Conservation (phyloP, 2,329 filamentous ascomycete genomes). For the Colletotrichum ledebouriae region DNA sequence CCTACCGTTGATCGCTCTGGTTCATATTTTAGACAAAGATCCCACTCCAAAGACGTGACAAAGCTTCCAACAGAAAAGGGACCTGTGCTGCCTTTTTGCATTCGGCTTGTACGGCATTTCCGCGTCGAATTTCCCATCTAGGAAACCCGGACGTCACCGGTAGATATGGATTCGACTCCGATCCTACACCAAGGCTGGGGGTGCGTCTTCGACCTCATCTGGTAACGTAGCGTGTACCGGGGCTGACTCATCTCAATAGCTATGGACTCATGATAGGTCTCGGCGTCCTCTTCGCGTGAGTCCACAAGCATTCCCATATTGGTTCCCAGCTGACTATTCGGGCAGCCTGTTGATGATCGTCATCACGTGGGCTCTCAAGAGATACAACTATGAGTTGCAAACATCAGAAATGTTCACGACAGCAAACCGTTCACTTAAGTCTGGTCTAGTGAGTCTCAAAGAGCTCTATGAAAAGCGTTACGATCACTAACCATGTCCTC, state of each 20-base stretch:
- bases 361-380: constrained; percentile 77
- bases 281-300: constrained; percentile 39
- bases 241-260: constrained; percentile 16
- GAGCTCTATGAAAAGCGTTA: too few relatives aligned
- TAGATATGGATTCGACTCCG: constrained; percentile 36
- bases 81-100: too few relatives aligned
- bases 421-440: constrained; percentile 89
- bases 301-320: not conserved
- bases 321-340: too few relatives aligned
- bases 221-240: too few relatives aligned
- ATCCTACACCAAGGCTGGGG: constrained; percentile 42
- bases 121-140: not conserved
- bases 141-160: not conserved
- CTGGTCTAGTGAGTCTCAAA: constrained; percentile 71
- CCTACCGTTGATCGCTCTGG: not conserved
- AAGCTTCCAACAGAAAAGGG: too few relatives aligned
- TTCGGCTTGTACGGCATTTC: not conserved
- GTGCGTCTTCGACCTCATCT: constrained; percentile 7
- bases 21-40: constrained; percentile 17
- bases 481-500: too few relatives aligned
- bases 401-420: constrained; percentile 95
- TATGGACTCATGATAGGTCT: constrained; percentile 43
- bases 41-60: too few relatives aligned
- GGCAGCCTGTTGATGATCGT: constrained; percentile 59
- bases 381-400: constrained; percentile 76